phyloP scores from a whole-genome alignment of 441 rosid genomes.

The Adansonia grandidieri region DNA sequence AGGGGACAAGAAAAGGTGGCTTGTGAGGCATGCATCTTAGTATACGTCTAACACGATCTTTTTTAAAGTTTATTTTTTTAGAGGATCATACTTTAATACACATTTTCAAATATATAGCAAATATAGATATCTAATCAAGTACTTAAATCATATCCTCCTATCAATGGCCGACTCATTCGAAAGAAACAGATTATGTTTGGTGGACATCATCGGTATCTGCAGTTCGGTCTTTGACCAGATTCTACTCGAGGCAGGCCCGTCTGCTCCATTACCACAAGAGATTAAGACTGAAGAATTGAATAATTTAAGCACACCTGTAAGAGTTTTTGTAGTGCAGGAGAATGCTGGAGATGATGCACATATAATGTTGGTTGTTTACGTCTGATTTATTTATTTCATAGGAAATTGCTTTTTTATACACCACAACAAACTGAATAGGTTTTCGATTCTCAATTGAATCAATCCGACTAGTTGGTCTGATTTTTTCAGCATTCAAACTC shows the following conservation, averaged over 20 bases:
- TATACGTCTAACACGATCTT: too few species aligned
- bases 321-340: conserved; percentile 55
- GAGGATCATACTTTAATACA: neutral
- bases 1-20: conserved; percentile 62
- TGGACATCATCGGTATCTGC: conserved; percentile 68
- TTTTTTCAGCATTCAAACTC: too few species aligned
- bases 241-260: conserved; percentile 91
- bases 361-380: neutral
- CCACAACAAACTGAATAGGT: too few species aligned
- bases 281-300: conserved; percentile 64
- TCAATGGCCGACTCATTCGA: too few species aligned
- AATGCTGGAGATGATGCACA: neutral
- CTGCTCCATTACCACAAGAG: conserved; percentile 76
- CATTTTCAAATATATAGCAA: neutral
- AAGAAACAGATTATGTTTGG: too few species aligned
- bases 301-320: conserved; percentile 60
- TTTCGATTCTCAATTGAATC: too few species aligned
- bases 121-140: too few species aligned
- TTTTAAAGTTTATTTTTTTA: too few species aligned
- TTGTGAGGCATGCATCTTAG: conserved; percentile 44
- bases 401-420: too few species aligned
- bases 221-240: conserved; percentile 62
- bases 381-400: neutral
- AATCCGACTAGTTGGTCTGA: too few species aligned
- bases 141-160: too few species aligned